Base-by-base conservation (phyloP, 2,329 filamentous ascomycete genomes). In the Ceratocystis cacaofunesta region DNA sequence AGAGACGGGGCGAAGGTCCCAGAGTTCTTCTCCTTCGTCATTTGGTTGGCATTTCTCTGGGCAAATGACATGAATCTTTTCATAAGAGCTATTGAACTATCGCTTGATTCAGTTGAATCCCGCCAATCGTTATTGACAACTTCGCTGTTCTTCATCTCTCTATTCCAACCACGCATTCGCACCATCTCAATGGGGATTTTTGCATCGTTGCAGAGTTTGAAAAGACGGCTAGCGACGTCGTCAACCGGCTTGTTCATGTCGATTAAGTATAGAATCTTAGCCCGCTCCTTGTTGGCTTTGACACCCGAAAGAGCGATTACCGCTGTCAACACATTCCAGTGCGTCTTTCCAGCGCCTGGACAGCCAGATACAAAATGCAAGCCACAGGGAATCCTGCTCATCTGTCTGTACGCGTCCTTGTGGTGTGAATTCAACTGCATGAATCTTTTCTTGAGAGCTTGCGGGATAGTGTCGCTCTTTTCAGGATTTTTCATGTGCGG, bases 171-270 rank as follows among this genome's bases (percentile, higher is more conserved):
- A 52, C 76, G 72, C 74, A 78, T 75, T 2, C 76, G 71, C 6
- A 78, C 71, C 3, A 77, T 72, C 1, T 70, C 70, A 32, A 75
- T 71, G 1, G 71, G 68, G 0, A 79, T 67, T 0, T 75, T 74
- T 0, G 74, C 73, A 0, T 71, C 71, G 17, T 72, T 72, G 65
- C 75, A 75, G 1, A 79, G 70, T 1, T 68, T 70, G 17, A 72
- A 71, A n/a, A 78, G 77, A 5, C 77, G 74, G 63, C 75, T 73
- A 0, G 77, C 78, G 0, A 76, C 76, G 58, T 79, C 77, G 46
- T 79, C 77, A 0, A 78, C 74, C 0, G 78, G 76, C 55, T 77
- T 75, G 69, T 80, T 80, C 64, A 80, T 76, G 63, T 80, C 78
- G 1, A 80, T 72, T 0, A 80, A 69, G 61, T 79, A 80, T 0